Evolutionary conservation across 768 basidiomycete species (phyloP), one percentile per base, ranked within the genome.

Genomic region (Boletus sp.): DNA sequence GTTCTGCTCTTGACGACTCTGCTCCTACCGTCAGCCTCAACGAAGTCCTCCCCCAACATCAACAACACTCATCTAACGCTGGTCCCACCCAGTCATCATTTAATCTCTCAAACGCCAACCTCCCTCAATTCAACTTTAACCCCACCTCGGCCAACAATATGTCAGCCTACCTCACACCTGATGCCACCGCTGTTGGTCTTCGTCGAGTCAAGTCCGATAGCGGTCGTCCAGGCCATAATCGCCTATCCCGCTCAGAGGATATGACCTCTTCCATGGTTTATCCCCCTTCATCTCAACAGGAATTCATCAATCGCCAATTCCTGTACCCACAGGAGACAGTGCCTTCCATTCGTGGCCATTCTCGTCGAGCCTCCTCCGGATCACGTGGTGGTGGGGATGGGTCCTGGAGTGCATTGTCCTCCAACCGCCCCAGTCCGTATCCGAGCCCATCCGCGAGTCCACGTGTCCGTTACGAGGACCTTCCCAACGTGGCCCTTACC

Each of bases 361-460:
- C 70, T 55, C 76, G 80, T 10, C 72, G 78, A 46, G 71, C 76
- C 50, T 75, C 72, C 11, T 77, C 75, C 24, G 77, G 77, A 11
- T 78, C 78, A 48, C 65, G 66, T 46, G 71, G 62, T 39, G 68
- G 64, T 42, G 71, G 51, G 4, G 69, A 68, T 5, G 60, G 70
- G 32, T 52, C 61, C 11, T 73, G 74, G 72, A 73, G 76, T 30
- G 73, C 68, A 11, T 55, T 68, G 51, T 67, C 67, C 14, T 78
- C 77, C 32, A 65, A 62, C 40, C 76, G 86, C 2, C 71, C 81
- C 2, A 84, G 78, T 49, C 89, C 85, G 4, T 90, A 86, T 66
- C 87, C 87, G 0, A 83, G 80, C 45, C 87, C 88, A 17, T 83
- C 83, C 37, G 86, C 85, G 5, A 84, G 82, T 52, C 88, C 88